A percentile compares a stretch with the other conserved stretches of the same genome.
These are phyloP conservation scores for Cinnamomum chago DNA, from an alignment of 164 flowering plant genomes.

Conservation along the genomic window DNA sequence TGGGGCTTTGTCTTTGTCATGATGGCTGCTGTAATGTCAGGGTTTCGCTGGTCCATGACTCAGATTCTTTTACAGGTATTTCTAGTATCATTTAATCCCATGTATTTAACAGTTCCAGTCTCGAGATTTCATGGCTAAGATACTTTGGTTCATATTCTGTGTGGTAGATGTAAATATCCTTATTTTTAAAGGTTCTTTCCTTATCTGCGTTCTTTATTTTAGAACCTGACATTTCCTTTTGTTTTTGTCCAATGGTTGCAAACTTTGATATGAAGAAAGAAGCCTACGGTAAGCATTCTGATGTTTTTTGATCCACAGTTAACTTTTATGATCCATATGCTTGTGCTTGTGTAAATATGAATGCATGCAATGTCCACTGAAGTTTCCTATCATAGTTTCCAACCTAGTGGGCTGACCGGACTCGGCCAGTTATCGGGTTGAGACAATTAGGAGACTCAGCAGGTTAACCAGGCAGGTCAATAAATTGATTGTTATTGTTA, in stretches of 20 bases:
- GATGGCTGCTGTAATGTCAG: conserved; percentile 99
- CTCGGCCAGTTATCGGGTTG: too few species aligned
- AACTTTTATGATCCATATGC: conserved; percentile 4
- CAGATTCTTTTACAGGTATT: conserved; percentile 97
- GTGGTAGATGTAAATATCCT: not conserved
- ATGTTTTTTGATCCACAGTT: not conserved
- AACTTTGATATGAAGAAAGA: conserved; percentile 65
- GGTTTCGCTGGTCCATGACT: conserved; percentile 98
- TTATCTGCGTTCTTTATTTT: conserved; percentile 14
- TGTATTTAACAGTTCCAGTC: not conserved
- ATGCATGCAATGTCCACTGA: not conserved
- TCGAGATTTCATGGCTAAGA: conserved; percentile 4
- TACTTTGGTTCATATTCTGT: not conserved
- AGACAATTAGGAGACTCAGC: too few species aligned
- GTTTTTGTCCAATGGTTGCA: conserved; percentile 24
- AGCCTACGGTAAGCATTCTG: conserved; percentile 66
- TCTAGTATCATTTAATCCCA: not conserved
- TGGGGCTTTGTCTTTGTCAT: conserved; percentile 97
- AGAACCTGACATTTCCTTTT: conserved; percentile 27
- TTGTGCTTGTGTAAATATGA: not conserved
- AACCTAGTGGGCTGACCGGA: too few species aligned
- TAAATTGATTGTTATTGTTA: too few species aligned
- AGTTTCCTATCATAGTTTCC: too few species aligned
- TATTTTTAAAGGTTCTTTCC: not conserved
- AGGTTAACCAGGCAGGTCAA: too few species aligned